Percentiles rank a stretch among this genome's conserved stretches.
Evolutionary conservation across 2,329 filamentous ascomycete species (phyloP).

Genomic region (Ophiostoma fasciatum): DNA sequence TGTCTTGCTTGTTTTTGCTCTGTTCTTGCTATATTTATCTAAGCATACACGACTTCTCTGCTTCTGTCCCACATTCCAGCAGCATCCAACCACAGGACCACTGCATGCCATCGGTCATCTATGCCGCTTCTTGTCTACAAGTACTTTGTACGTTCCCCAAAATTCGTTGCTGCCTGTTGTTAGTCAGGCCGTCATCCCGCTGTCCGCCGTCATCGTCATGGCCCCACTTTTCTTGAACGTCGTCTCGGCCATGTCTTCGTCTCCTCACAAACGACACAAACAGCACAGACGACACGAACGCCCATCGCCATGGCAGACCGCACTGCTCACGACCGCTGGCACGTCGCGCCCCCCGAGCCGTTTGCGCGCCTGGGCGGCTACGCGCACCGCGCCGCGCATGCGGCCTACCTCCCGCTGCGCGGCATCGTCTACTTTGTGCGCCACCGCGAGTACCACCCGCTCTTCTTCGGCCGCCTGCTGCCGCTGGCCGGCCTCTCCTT

Average conservation of each 20-base stretch:
- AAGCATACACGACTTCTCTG: no score
- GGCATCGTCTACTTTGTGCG: constrained; percentile 72
- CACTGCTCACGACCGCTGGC: not conserved
- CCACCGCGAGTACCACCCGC: constrained; percentile 68
- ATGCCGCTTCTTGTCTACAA: no score
- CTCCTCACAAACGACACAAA: no score
- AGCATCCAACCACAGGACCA: no score
- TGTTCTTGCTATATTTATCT: not conserved
- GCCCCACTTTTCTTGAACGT: no score
- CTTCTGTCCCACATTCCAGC: no score
- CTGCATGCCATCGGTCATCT: no score
- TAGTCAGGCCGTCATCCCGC: no score
- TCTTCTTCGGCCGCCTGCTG: constrained; percentile 63
- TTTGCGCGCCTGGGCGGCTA: constrained; percentile 6
- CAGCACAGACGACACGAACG: not conserved
- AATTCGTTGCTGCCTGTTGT: no score
- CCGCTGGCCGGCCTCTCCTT: constrained; percentile 70
- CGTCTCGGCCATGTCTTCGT: no score
- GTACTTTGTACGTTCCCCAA: no score
- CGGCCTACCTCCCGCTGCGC: constrained; percentile 43
- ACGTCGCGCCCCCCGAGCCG: not conserved
- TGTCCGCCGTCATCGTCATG: no score
- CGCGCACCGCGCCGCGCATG: constrained; percentile 13
- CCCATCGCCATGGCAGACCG: not conserved
- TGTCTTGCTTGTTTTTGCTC: not conserved